These are phyloP conservation scores for Trichoderma atrobrunneum DNA, from an alignment of 2,329 filamentous ascomycete genomes.

Conservation along the genomic window DNA sequence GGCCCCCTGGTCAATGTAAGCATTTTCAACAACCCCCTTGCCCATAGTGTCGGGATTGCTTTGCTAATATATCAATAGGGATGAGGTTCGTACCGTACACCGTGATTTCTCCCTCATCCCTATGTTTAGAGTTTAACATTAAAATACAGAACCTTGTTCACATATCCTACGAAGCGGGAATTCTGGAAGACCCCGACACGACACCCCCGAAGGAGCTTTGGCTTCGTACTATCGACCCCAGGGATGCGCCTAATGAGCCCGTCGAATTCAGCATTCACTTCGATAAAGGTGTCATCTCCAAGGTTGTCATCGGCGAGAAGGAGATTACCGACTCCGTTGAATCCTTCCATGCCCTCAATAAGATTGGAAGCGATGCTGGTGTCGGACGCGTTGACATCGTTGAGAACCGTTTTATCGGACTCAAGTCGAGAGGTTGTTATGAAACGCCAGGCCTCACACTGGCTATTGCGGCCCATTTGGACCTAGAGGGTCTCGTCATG, in stretches of 20 bases:
- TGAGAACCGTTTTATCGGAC: neutral
- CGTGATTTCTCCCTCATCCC: neutral
- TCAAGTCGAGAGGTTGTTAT: neutral
- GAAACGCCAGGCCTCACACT: neutral
- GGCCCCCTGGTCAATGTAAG: neutral
- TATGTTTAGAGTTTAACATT: neutral
- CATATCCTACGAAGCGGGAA: neutral
- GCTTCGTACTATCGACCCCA: neutral
- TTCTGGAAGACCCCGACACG: neutral
- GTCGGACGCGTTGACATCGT: neutral
- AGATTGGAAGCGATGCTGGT: neutral
- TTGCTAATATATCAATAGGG: slow-evolving; percentile 18
- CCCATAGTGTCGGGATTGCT: neutral
- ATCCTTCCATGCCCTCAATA: neutral
- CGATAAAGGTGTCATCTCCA: neutral
- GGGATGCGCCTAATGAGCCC: neutral
- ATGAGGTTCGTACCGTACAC: neutral
- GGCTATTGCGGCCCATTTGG: slow-evolving; percentile 27
- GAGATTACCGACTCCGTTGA: neutral
- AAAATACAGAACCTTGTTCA: slow-evolving; percentile 22
- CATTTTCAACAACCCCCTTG: slow-evolving; percentile 38
- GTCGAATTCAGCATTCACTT: neutral
- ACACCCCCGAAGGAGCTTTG: neutral
- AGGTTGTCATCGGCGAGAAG: neutral
- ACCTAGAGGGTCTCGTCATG: slow-evolving; percentile 57